phyloP scores from a whole-genome alignment of 2,329 filamentous ascomycete genomes.

The Stemphylium vesicarium region DNA sequence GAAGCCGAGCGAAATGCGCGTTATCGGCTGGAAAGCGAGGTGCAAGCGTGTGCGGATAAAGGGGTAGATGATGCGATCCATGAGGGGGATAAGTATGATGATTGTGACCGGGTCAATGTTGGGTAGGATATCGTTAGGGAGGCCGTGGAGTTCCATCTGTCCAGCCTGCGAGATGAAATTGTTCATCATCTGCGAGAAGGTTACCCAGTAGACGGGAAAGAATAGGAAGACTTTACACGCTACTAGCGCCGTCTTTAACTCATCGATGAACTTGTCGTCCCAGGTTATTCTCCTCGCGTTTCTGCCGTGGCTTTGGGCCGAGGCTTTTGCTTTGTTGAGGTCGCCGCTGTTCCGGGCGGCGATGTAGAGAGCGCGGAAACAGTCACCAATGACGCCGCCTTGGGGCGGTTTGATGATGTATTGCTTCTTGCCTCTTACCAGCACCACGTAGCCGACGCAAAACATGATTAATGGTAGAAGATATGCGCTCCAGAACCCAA shows the following conservation, averaged over 20 bases:
- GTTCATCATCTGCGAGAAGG: conserved; percentile 55
- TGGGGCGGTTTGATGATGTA: conserved; percentile 49
- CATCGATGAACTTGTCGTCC: conserved; percentile 74
- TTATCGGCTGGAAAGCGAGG: conserved; percentile 57
- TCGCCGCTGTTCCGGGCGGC: conserved; percentile 60
- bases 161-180: conserved; percentile 58
- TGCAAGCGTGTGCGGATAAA: conserved; percentile 50
- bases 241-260: conserved; percentile 68
- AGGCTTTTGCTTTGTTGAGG: conserved; percentile 69
- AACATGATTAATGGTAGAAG: conserved; percentile 70
- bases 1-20: conserved; percentile 61
- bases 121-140: conserved; percentile 58
- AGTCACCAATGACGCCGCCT: conserved; percentile 45
- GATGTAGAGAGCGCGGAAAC: conserved; percentile 67
- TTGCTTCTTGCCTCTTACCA: conserved; percentile 40
- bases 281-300: conserved; percentile 57
- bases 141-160: conserved; percentile 54
- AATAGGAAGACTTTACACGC: conserved; percentile 73
- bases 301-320: conserved; percentile 53
- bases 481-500: conserved; percentile 75
- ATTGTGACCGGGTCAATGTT: conserved; percentile 57
- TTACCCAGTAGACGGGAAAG: conserved; percentile 57
- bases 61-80: conserved; percentile 55
- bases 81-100: conserved; percentile 55
- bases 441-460: conserved; percentile 64